A percentile compares a stretch with the other conserved stretches of the same genome.
Conservation (phyloP, 805 yeast genomes). For the Brettanomyces bruxellensis region DNA sequence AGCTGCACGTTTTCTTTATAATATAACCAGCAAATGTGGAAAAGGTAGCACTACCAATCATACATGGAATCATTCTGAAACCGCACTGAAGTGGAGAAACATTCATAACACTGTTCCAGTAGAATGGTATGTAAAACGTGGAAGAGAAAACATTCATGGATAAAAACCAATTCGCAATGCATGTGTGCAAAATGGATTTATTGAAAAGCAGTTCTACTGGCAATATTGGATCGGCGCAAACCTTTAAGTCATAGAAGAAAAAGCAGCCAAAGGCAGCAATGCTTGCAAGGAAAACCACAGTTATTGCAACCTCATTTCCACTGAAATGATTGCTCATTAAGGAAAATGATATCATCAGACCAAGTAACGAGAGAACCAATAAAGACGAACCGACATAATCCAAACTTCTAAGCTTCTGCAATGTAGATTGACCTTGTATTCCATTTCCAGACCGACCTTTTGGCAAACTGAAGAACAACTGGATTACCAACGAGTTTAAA, state of each 20-base stretch:
- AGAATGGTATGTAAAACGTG: constrained; percentile 65
- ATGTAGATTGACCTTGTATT: constrained; percentile 14
- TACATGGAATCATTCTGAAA: constrained; percentile 41
- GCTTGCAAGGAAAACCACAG: constrained; percentile 27
- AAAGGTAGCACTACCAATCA: constrained; percentile 58
- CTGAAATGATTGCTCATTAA: constrained; percentile 28
- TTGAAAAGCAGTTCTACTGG: constrained; percentile 51
- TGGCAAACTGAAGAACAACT: constrained; percentile 29
- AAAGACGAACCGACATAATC: constrained; percentile 56
- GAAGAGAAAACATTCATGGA: constrained; percentile 60
- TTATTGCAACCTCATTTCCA: constrained; percentile 40
- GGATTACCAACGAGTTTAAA: constrained; percentile 30
- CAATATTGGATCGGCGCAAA: constrained; percentile 47
- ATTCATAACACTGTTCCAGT: constrained; percentile 27
- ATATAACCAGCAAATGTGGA: constrained; percentile 58
- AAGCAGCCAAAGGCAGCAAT: constrained; percentile 9
- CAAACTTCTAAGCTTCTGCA: constrained; percentile 23
- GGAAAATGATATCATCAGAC: constrained; percentile 55
- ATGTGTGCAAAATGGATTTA: constrained; percentile 55
- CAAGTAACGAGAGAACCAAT: constrained; percentile 47
- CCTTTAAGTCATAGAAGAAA: constrained; percentile 9
- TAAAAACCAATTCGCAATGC: constrained; percentile 60
- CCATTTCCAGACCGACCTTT: constrained; percentile 2
- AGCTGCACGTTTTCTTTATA: constrained; percentile 61
- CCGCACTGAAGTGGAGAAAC: constrained; percentile 26